These are phyloP conservation scores for Histomonas meleagridis DNA, from an alignment of 208 protist genomes.

Conservation along the genomic window DNA sequence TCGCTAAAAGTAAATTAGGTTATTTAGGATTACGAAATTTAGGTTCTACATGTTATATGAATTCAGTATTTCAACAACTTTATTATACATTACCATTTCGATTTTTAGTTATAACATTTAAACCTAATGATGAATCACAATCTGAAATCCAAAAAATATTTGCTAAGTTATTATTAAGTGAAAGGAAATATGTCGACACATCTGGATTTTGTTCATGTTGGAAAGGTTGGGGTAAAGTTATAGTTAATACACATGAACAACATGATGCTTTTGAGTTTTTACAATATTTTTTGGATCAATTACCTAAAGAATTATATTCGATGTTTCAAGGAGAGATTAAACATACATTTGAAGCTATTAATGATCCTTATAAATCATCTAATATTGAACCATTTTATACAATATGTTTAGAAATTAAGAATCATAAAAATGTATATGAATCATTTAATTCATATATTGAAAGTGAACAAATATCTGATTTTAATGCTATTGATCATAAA, in stretches of 20 bases:
- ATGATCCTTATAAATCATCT: not conserved
- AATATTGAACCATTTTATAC: constrained; percentile 1
- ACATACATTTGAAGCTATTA: not conserved
- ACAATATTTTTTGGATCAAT: not conserved
- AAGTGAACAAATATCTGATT: not conserved
- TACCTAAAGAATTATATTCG: not conserved
- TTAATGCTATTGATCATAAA: not conserved
- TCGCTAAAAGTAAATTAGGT: not conserved
- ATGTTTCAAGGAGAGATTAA: not conserved
- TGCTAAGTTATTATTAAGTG: not conserved
- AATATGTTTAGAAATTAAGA: not conserved
- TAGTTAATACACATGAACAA: constrained; percentile 17
- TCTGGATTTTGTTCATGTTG: not conserved
- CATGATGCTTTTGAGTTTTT: constrained; percentile 33
- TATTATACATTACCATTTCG: not conserved
- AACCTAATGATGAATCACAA: not conserved
- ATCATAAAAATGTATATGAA: not conserved
- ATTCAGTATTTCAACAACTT: not conserved
- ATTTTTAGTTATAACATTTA: no score
- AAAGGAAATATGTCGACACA: not conserved
- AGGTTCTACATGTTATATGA: constrained; percentile 3
- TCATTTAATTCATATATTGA: not conserved
- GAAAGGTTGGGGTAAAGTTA: not conserved
- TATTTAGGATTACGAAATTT: not conserved
- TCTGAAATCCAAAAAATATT: not conserved